A percentile compares a stretch with the other conserved stretches of the same genome.
Conservation (phyloP, 805 yeast genomes). For the Candida argentea region DNA sequence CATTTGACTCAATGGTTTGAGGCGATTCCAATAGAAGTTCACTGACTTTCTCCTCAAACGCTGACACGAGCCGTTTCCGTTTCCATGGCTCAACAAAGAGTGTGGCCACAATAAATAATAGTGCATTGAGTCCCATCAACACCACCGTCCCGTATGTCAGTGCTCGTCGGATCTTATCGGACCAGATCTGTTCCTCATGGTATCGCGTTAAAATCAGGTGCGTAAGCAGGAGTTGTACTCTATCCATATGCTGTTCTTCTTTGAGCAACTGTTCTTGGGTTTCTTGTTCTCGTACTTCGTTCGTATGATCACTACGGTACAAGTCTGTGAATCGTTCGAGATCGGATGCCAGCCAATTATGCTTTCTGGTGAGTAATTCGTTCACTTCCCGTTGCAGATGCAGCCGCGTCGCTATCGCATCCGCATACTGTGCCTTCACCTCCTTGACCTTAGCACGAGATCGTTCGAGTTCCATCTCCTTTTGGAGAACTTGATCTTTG, state of each 20-base stretch:
- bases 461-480: slow-evolving; percentile 42
- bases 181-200: slow-evolving; percentile 97
- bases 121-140: slow-evolving; percentile 76
- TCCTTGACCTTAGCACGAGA: slow-evolving; percentile 38
- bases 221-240: slow-evolving; percentile 56
- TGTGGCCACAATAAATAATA: slow-evolving; percentile 73
- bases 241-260: slow-evolving; percentile 57
- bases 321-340: slow-evolving; percentile 75
- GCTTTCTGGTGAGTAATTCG: slow-evolving; percentile 77
- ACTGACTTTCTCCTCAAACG: slow-evolving; percentile 75
- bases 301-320: slow-evolving; percentile 70
- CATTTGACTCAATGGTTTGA: too few species aligned
- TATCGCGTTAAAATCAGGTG: slow-evolving; percentile 78
- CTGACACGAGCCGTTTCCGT: slow-evolving; percentile 63
- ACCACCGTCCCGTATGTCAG: slow-evolving; percentile 96
- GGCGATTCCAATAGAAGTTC: slow-evolving; percentile 19
- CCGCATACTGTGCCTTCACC: slow-evolving; percentile 42
- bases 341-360: slow-evolving; percentile 70
- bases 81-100: slow-evolving; percentile 93
- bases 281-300: slow-evolving; percentile 49
- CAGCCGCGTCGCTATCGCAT: slow-evolving; percentile 55
- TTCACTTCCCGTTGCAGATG: slow-evolving; percentile 76
- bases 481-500: slow-evolving; percentile 46
- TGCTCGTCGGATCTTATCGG: slow-evolving; percentile 87
- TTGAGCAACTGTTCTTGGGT: slow-evolving; percentile 39